Base-by-base conservation (phyloP, 2,329 filamentous ascomycete species). In the Sphaerulina vaccinii region DNA sequence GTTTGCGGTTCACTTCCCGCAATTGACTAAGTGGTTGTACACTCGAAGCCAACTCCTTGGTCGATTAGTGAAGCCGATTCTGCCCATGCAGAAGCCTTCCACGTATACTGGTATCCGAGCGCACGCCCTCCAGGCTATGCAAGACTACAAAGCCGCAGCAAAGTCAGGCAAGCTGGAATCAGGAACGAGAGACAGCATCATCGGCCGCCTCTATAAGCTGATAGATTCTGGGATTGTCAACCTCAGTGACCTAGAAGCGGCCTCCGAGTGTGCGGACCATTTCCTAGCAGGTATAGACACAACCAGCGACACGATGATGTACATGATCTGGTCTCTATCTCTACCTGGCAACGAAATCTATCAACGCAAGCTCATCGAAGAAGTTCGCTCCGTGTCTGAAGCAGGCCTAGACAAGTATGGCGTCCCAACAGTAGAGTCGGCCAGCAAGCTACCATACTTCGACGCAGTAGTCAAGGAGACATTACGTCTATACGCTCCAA, bases 391-490 rank as follows among this genome's bases (percentile, higher is more conserved):
- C 54, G 57, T 2, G 47, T n/a, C 16, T n/a, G n/a, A n/a, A 32
- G 15, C 35, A 10, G 43, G 27, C 38, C 38, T 64, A 10, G 65
- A 68, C 51, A 53, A 43, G 1, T 55, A 63, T 16, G 70, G 65
- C 1, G 60, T 70, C 13, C 71, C 73, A 76, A 78, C 39, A 71
- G 77, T 9, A 4, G 63, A 70, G 46, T 57, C 60, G 2, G 51
- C 54, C 1, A 53, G 64, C 29, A 61, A 65, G 35, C 64, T 68
- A 3, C 65, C 69, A 1, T 91, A 90, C 66, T 79, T 92, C 2
- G 85, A 90, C 62, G 87, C 87, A 2, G 83, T 82, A 49, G 78
- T 91, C 61, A 87, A 90, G 63, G 88, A 92, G 69, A 81, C 84
- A 3, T 87, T 90, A 71, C 80, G 87, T 13, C 67, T 89, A 6